Evolutionary conservation across 805 yeast species (phyloP), one percentile per base, ranked within the genome.

Genomic region (Metschnikowia aberdeeniae): DNA sequence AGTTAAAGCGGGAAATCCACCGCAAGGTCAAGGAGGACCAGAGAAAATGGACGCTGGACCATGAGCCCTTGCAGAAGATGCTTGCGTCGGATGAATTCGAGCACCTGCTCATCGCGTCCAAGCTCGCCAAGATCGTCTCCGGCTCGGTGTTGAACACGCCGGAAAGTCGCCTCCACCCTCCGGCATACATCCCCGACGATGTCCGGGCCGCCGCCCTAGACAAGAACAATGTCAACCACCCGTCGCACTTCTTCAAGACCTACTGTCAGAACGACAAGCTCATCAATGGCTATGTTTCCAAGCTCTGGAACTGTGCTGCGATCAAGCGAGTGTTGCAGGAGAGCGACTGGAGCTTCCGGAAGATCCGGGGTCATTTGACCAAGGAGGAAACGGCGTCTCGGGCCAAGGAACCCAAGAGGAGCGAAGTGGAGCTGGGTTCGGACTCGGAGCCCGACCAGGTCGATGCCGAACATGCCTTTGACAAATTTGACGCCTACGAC

Each of bases 211-310:
- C 58, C 20, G 44, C 68, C 19, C 38, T 44, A 7, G 66, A 70
- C 52, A 68, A 68, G 51, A 7, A 55, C 3, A 36, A 55, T 44
- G 37, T 53, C 13, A 38, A 57, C 6, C 76, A 80, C 53, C 84
- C 86, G 1, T 65, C 73, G 34, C 63, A 67, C 29, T 80, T 71
- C 46, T 72, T 72, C 59, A 72, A 66, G 36, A 53, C 56, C 2
- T 60, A 72, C 56, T 65, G 77, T 32, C 75, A 71, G 51, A 53
- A 59, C 44, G 61, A 66, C 50, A 67, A 66, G 50, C 63, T 50
- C 6, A 42, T 72, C 32, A 80, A 82, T 56, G 72, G 68, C 44
- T 55, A 72, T 37, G 61, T 81, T 43, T 77, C 83, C 4, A 70
- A 58, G 42, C 38, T 77, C 12, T 76, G 75, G 71, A 77, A 78